phyloP scores from a whole-genome alignment of 2,329 filamentous ascomycete species.

The Colletotrichum truncatum region DNA sequence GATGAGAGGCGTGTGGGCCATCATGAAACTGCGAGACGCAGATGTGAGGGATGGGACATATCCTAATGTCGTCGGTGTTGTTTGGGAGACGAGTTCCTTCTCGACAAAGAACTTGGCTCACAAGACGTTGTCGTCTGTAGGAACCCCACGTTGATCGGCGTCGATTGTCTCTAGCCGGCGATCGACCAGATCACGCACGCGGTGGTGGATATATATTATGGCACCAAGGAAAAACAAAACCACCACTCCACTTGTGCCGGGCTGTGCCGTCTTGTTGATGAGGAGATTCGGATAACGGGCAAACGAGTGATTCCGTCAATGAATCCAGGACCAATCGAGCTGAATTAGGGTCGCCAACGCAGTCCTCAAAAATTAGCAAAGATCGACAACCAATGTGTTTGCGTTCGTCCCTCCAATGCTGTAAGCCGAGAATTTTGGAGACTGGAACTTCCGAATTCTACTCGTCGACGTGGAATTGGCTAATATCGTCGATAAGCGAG shows the following conservation, averaged over 20 bases:
- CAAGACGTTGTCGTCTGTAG: neutral
- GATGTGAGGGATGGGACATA: constrained; percentile 36
- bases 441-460: no score
- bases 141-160: constrained; percentile 30
- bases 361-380: no score
- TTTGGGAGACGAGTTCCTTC: neutral
- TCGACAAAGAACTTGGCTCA: neutral
- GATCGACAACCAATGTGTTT: neutral
- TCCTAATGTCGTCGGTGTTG: constrained; percentile 17
- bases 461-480: neutral
- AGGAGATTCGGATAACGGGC: neutral
- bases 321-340: neutral
- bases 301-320: constrained; percentile 22
- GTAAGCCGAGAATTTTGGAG: no score
- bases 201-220: constrained; percentile 22
- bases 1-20: constrained; percentile 32
- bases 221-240: constrained; percentile 25
- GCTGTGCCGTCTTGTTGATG: neutral
- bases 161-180: constrained; percentile 11
- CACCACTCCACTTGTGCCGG: constrained; percentile 18
- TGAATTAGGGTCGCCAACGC: no score
- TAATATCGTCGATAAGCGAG: neutral
- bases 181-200: constrained; percentile 26
- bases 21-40: constrained; percentile 37
- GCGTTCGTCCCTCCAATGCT: no score